A percentile compares a stretch with the other conserved stretches of the same genome.
phyloP scores from a whole-genome alignment of 257 asterid genomes.

The Henckelia pumila region DNA sequence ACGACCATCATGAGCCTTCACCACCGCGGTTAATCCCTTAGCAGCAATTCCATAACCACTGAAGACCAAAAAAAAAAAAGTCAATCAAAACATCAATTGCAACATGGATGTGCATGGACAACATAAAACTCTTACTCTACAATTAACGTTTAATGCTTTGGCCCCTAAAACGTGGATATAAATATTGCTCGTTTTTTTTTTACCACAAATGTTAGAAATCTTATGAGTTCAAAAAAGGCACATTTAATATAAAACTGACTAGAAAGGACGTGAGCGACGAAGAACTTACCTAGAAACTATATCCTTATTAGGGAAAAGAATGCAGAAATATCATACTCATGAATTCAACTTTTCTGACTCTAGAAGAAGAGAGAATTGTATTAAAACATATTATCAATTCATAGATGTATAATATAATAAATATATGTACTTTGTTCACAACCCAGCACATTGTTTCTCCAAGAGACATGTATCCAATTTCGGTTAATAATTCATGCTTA shows the following conservation, averaged over 20 bases:
- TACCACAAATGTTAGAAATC: not conserved
- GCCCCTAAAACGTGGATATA: not conserved
- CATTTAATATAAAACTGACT: no score
- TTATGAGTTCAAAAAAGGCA: not conserved
- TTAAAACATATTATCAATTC: not conserved
- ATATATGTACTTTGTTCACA: not conserved
- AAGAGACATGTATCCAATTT: not conserved
- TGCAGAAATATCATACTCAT: not conserved
- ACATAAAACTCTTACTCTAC: not conserved
- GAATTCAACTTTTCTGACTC: not conserved
- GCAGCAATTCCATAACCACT: constrained; percentile 98
- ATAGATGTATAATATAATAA: not conserved
- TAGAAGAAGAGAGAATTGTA: not conserved
- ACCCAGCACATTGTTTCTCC: not conserved
- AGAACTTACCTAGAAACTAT: not conserved
- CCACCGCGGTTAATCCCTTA: constrained; percentile 77
- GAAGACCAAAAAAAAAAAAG: constrained; percentile 36
- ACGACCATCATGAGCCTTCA: constrained; percentile 96
- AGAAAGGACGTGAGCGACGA: no score
- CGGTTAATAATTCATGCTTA: not conserved
- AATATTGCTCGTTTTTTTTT: not conserved
- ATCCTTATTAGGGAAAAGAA: not conserved
- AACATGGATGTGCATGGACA: constrained; percentile 1
- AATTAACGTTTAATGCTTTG: not conserved
- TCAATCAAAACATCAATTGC: not conserved